A percentile compares a stretch with the other conserved stretches of the same genome.
phyloP scores from a whole-genome alignment of 75 land plant genomes.

The Azolla pinnata region DNA sequence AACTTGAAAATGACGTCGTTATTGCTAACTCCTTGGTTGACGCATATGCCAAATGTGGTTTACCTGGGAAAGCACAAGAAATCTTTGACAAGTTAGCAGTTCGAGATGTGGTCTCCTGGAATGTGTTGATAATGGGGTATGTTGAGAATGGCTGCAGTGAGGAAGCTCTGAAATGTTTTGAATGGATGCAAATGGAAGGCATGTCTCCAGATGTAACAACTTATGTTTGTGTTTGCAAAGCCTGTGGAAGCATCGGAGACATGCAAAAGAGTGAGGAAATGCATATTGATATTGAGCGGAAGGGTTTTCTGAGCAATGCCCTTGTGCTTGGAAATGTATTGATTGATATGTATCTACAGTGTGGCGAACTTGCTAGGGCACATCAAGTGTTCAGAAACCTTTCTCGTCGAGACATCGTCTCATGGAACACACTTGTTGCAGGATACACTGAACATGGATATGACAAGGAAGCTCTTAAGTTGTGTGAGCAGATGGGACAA shows the following conservation, averaged over 20 bases:
- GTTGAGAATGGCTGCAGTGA: conserved; percentile 5
- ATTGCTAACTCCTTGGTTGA: conserved; percentile 6
- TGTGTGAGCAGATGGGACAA: no score
- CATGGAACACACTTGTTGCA: no score
- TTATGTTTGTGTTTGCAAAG: conserved; percentile 3
- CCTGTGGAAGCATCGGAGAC: conserved; percentile 1
- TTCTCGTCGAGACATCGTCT: conserved; percentile 20
- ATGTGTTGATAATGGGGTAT: conserved; percentile 13
- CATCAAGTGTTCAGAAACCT: conserved; percentile 2
- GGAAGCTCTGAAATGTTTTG: conserved; percentile 5
- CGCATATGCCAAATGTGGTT: conserved; percentile 18
- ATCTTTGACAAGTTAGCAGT: conserved; percentile 2
- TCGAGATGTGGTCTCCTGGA: conserved; percentile 17
- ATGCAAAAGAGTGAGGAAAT: neutral
- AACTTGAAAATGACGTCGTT: neutral
- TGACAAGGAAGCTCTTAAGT: no score
- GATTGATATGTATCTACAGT: conserved; percentile 10
- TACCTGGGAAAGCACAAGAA: conserved; percentile 7
- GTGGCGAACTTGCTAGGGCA: conserved; percentile 6
- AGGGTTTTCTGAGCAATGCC: neutral
- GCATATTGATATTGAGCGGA: neutral
- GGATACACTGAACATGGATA: no score
- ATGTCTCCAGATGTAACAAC: conserved; percentile 3
- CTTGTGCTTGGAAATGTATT: conserved; percentile 12
- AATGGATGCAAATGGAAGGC: conserved; percentile 12